A percentile compares a stretch with the other conserved stretches of the same genome.
phyloP scores from a whole-genome alignment of 169 alveolate genomes.

The Neospora caninum region DNA sequence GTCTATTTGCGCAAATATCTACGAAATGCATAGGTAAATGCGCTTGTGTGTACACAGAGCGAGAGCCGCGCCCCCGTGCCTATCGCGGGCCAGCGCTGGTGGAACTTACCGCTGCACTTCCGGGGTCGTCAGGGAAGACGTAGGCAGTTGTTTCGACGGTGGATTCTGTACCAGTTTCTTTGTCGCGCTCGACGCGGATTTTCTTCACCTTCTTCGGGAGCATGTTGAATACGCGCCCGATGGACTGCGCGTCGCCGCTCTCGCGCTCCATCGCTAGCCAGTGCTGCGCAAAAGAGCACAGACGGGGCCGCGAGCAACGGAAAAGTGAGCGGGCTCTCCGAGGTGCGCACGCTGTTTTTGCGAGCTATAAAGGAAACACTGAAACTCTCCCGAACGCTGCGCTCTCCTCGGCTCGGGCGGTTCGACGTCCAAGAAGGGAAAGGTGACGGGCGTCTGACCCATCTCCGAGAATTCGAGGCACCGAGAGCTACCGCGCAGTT shows the following conservation, averaged over 20 bases:
- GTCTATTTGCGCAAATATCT: no score
- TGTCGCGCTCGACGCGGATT: conserved; percentile 1
- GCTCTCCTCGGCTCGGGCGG: no score
- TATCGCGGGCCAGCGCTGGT: background rate
- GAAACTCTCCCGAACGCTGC: no score
- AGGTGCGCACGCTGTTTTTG: no score
- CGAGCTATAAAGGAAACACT: no score
- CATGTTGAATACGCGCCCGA: conserved; percentile 45
- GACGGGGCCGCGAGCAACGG: background rate
- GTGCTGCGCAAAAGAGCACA: conserved; percentile 40
- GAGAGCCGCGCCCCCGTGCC: background rate
- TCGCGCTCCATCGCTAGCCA: conserved; percentile 54
- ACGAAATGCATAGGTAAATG: no score
- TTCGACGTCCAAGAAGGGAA: no score
- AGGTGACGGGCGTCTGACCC: no score
- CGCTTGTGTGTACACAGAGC: background rate
- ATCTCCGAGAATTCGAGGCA: no score
- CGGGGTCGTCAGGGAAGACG: conserved; percentile 55
- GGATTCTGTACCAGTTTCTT: conserved; percentile 15
- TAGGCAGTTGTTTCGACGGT: conserved; percentile 10
- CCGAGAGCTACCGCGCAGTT: no score
- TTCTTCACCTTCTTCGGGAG: conserved; percentile 54
- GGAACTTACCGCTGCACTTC: conserved; percentile 33
- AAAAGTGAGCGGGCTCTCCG: no score
- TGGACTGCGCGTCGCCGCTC: conserved; percentile 34